These are phyloP conservation scores for Colletotrichum gloeosporioides DNA, from an alignment of 2,329 filamentous ascomycete species.

Conservation along the genomic window DNA sequence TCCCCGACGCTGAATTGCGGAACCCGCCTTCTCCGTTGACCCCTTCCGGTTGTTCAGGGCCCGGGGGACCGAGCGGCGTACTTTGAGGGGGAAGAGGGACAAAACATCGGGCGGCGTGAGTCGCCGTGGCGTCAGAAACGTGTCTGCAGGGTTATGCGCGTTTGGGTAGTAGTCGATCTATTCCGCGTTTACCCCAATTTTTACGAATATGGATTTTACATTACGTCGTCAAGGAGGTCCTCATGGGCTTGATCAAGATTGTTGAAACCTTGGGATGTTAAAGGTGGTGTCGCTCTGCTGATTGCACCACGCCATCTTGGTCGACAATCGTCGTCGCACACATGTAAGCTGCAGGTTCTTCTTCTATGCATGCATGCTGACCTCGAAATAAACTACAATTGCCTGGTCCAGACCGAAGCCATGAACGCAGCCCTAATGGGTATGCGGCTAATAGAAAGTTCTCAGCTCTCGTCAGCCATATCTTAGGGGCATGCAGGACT, in stretches of 20 bases:
- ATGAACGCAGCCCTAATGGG: rapidly evolving
- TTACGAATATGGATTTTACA: not conserved
- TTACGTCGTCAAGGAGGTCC: not conserved
- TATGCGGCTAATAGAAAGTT: not conserved
- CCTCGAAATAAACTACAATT: not conserved
- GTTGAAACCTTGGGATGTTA: not conserved
- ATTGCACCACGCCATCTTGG: not conserved
- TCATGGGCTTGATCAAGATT: not conserved
- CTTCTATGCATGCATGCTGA: not conserved
- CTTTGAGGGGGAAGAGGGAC: not conserved
- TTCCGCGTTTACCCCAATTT: not conserved
- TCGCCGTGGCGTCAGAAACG: not conserved
- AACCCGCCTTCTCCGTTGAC: not conserved
- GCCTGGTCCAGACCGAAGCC: not conserved
- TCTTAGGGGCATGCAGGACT: not conserved
- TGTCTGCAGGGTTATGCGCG: not conserved
- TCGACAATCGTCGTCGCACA: not conserved
- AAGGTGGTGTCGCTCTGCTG: not conserved
- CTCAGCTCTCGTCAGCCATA: not conserved
- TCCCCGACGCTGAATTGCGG: not conserved
- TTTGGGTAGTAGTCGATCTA: not conserved
- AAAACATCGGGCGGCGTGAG: not conserved
- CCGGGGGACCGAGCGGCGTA: not conserved
- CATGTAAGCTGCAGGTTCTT: not conserved
- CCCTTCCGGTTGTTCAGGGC: not conserved